Conservation (phyloP, 2,329 filamentous ascomycete genomes). For the Aureobasidium sp. region DNA sequence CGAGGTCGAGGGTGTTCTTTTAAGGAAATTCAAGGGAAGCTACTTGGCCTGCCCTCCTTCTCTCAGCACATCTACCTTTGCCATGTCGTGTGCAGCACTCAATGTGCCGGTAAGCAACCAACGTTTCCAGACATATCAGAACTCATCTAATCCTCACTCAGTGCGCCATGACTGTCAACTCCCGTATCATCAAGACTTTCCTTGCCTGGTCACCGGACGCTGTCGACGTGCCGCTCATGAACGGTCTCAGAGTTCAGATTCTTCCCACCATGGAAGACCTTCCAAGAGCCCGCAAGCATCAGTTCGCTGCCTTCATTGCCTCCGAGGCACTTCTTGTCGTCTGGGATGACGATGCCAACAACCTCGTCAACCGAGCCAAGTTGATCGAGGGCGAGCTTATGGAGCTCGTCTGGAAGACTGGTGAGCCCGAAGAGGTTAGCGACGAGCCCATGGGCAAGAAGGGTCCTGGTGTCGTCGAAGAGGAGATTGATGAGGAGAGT, state of each 20-base stretch:
- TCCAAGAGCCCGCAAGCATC: slow-evolving; percentile 62
- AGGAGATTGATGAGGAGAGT: slow-evolving; percentile 62
- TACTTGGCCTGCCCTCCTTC: slow-evolving; percentile 67
- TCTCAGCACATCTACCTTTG: slow-evolving; percentile 54
- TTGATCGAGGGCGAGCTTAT: slow-evolving; percentile 68
- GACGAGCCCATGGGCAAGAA: slow-evolving; percentile 46
- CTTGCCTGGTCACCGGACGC: slow-evolving; percentile 64
- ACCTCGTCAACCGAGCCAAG: slow-evolving; percentile 60
- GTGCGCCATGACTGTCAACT: slow-evolving; percentile 75
- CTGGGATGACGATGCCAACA: slow-evolving; percentile 72
- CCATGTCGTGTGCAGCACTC: slow-evolving; percentile 55
- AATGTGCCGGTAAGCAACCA: slow-evolving; percentile 55
- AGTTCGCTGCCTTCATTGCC: slow-evolving; percentile 71
- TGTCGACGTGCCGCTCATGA: slow-evolving; percentile 65
- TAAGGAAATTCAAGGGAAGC: slow-evolving; percentile 57
- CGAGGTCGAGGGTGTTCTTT: slow-evolving; percentile 61
- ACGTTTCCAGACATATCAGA: background rate
- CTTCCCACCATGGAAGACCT: slow-evolving; percentile 63
- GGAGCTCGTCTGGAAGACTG: slow-evolving; percentile 64
- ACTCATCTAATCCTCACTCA: slow-evolving; percentile 27
- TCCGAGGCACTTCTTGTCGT: slow-evolving; percentile 63
- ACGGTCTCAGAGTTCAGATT: slow-evolving; percentile 69
- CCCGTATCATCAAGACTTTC: slow-evolving; percentile 69
- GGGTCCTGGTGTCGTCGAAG: slow-evolving; percentile 36
- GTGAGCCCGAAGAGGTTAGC: slow-evolving; percentile 44